Base-by-base conservation (phyloP, 768 basidiomycete species). In the Mrakia frigida region DNA sequence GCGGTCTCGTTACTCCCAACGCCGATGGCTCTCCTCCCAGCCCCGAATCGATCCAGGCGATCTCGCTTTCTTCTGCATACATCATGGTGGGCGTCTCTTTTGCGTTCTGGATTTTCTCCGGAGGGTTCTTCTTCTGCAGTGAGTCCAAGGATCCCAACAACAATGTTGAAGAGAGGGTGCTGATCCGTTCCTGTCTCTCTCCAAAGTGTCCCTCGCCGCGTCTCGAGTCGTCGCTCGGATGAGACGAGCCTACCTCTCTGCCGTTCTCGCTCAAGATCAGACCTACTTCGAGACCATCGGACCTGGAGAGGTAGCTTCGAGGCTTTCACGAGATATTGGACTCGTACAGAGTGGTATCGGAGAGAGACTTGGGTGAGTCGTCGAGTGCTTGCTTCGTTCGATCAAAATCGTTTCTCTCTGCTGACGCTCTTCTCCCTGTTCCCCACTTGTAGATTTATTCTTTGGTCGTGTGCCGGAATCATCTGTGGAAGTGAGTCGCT, bases 231-330 rank as follows among this genome's bases (percentile, higher is more conserved):
- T 56, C 16, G 70, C 70, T 21, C 70, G 75, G 16, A 76, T 76
- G 41, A 60, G 75, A 7, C 33, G 61, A 6, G 79, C 79, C 39
- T 79, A 79, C 71, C 74, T 79, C n/a, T 33, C 75, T 7, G 74
- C 77, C 21, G 74, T 78, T 21, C 41, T 79, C 25, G 60, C 68
- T 25, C 79, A 79, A 39, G 74, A 74, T 28, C 74, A 77, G 3
- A 56, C 60, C 11, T 79, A 75, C 46, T 79, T 79, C 60, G 79
- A 79, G 43, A 43, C 70, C 41, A 74, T 76, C 35, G 79, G 79
- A 35, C 68, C 77, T 13, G 79, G 79, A 67, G 79, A 79, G 70
- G 77, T 78, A 33, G 74, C 65, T 5, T 67, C 67, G 39, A 68
- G 77, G 21, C 53, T 79, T 10, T 50, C 60, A 10, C 59, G 72